Evolutionary conservation across 2,329 filamentous ascomycete genomes (phyloP), one percentile per base, ranked within the genome.

Genomic region (Neobulgaria alba): DNA sequence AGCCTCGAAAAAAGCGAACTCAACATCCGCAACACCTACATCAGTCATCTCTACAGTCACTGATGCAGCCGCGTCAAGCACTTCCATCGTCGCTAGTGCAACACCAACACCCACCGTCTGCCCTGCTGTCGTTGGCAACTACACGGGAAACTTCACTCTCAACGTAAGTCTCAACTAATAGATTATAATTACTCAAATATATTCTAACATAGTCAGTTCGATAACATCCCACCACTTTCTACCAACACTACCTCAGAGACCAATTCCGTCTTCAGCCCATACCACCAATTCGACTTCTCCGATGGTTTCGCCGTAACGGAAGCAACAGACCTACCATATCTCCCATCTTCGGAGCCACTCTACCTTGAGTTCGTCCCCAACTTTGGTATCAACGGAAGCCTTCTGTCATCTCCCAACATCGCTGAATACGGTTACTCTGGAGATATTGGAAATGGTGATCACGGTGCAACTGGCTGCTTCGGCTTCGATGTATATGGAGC

Each of bases 261-360:
- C 16, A 43, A 43, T 29, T 53, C 57, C 5, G 29, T 59, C n/a
- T 57, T 56, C 45, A 58, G 47, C 33, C 57, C 58, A 10, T 60
- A 60, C 41, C 52, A 59, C 32, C 50, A 58, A 15, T 58, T 66
- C 35, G 54, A 53, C 29, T 66, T 62, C 42, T 62, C 61, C 4
- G 41, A 54, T 17, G 62, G 62, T 4, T 65, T 64, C 42, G 42
- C 42, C 3, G 57, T 61, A 4, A 51, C 61, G 21, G 52, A 55
- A 38, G 54, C 47, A 2, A 48, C 49, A n/a, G 23, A 26, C 23
- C 7, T 26, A 7, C 56, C 54, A 15, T 61, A 57, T 34, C 38
- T 52, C 8, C 53, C 60, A 16, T 49, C 52, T 2, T 61, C 60
- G 1, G 48, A 50, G n/a, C 48, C 54, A 15, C 48, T 56, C 3